Evolutionary conservation across 129 eudicot species (phyloP).

Genomic region (Tagetes erecta): DNA sequence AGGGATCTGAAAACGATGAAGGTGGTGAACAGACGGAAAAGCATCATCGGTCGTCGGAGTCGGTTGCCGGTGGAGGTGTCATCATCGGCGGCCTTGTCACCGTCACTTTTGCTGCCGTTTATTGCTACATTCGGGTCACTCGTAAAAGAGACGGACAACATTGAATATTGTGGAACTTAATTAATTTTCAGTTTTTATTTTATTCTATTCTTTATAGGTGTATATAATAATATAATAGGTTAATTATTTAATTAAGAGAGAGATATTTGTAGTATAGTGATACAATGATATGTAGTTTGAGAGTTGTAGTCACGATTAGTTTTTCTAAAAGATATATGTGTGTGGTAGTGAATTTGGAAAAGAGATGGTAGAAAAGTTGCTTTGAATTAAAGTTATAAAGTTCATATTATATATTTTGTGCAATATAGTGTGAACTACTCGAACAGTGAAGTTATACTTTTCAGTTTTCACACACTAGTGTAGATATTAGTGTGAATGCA

Average conservation of each 20-base stretch:
- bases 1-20: conserved; percentile 11
- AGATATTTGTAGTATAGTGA: too few relatives aligned
- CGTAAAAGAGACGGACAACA: conserved; percentile 37
- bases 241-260: too few relatives aligned
- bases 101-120: conserved; percentile 62
- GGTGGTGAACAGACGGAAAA: conserved; percentile 13
- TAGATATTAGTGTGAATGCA: too few relatives aligned
- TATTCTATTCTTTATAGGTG: too few relatives aligned
- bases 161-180: conserved; percentile 20
- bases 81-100: conserved; percentile 66
- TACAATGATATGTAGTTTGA: too few relatives aligned
- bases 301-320: too few relatives aligned
- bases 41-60: conserved; percentile 44
- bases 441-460: too few relatives aligned
- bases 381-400: not conserved
- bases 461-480: too few relatives aligned
- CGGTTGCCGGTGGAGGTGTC: conserved; percentile 60
- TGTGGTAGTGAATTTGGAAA: not conserved
- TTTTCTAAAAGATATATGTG: too few relatives aligned
- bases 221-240: too few relatives aligned
- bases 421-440: too few relatives aligned
- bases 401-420: too few relatives aligned
- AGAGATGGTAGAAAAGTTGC: conserved; percentile 21
- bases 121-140: conserved; percentile 67
- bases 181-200: not conserved